Conservation (phyloP, 441 rosid species). For the Breynia disticha region DNA sequence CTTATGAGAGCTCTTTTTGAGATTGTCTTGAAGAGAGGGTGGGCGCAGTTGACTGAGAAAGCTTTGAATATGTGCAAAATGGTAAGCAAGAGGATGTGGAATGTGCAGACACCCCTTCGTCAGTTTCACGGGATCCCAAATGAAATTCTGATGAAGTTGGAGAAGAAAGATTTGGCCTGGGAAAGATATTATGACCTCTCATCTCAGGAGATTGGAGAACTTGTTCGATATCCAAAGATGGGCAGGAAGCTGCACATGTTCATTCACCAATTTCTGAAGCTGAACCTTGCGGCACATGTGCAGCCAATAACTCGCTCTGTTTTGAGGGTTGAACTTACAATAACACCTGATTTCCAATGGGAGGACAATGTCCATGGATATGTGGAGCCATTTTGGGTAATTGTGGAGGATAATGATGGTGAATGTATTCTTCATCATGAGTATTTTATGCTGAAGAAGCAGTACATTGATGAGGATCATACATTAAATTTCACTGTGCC, state of each 20-base stretch:
- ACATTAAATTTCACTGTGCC: constrained; percentile 85
- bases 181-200: constrained; percentile 89
- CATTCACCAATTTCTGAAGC: constrained; percentile 86
- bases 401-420: constrained; percentile 91
- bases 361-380: constrained; percentile 87
- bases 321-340: constrained; percentile 70
- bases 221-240: constrained; percentile 71
- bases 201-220: constrained; percentile 89
- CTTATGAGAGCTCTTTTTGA: constrained; percentile 87
- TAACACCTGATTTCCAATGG: constrained; percentile 93
- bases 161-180: constrained; percentile 95
- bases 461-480: constrained; percentile 76
- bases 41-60: constrained; percentile 91
- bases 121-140: constrained; percentile 75
- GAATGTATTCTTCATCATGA: constrained; percentile 89
- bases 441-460: constrained; percentile 85
- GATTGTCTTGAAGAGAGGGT: constrained; percentile 83
- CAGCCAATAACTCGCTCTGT: constrained; percentile 86
- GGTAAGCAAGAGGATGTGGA: constrained; percentile 95
- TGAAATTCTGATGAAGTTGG: constrained; percentile 76
- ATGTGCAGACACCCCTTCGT: constrained; percentile 90
- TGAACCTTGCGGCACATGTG: constrained; percentile 71
- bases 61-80: constrained; percentile 85
- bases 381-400: constrained; percentile 95
- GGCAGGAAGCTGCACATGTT: constrained; percentile 82